Evolutionary conservation across 1,139 yeast genomes (phyloP), one percentile per base, ranked within the genome.

Genomic region (Debaryomyces sp.): DNA sequence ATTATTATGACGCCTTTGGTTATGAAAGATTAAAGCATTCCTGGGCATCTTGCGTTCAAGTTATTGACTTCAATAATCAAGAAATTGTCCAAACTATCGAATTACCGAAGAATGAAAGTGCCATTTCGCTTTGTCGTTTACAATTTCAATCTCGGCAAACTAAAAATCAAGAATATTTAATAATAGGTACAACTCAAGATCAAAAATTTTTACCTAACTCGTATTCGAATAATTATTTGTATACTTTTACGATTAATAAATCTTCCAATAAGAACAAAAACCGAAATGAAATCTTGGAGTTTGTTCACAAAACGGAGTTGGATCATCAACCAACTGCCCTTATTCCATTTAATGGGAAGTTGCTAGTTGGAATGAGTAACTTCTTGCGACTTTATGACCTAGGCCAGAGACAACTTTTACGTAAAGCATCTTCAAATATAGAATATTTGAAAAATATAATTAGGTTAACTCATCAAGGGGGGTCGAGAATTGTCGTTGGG

Each of bases 321-420:
- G 84, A 80, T 6, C 68, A 60, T 8, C 68, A 73, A 0, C 83
- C 86, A 0, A 56, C 75, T 27, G 75, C 87, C 0, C 58, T 92
- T 62, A 54, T 67, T 1, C 69, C 72, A 13, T 91, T 88, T 63
- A 80, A 84, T 38, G 89, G 87, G 0, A 75, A 76, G 53, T 62
- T 91, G 1, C 64, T 91, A 1, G 86, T 80, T 0, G 95, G 89
- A 0, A 59, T 81, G 48, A 79, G 77, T 0, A 75, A 78, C 44
- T 65, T 67, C 30, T 57, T 94, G 27, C 70, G 90, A 18, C 58
- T 89, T 6, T 91, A 80, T 62, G 95, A 86, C 35, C 55, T 91
- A 33, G 99, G 99, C 1, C 77, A 78, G 56, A 87, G 85, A 54
- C 97, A 91, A 61, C 70, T 94, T 35, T 73, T 94, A 47, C 78